These are phyloP conservation scores for Azolla pinnata DNA, from an alignment of 75 land plant species.

Conservation along the genomic window DNA sequence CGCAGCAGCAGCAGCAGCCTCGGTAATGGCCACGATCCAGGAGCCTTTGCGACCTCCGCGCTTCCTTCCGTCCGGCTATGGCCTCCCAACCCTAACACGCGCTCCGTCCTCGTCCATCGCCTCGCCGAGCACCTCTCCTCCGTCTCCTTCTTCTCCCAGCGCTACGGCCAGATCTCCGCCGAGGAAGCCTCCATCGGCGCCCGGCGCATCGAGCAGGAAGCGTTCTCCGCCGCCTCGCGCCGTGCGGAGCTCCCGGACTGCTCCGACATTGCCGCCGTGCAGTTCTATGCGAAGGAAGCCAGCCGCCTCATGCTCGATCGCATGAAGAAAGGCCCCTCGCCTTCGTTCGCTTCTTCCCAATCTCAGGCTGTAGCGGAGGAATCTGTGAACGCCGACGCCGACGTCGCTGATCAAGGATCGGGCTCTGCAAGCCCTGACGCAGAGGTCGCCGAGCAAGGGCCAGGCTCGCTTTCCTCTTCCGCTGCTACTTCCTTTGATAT, in stretches of 20 bases:
- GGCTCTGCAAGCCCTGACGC: no score
- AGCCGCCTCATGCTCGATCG: slow-evolving; percentile 73
- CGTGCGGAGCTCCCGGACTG: slow-evolving; percentile 52
- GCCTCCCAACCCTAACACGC: slow-evolving; percentile 68
- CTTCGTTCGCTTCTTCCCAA: neutral
- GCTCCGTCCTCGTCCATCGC: slow-evolving; percentile 47
- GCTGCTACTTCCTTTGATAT: slow-evolving; percentile 56
- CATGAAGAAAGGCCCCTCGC: slow-evolving; percentile 51
- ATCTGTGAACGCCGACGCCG: neutral
- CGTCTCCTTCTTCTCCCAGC: slow-evolving; percentile 49
- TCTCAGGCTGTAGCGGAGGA: neutral
- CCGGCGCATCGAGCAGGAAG: slow-evolving; percentile 40
- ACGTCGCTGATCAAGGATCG: no score
- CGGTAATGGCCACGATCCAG: no score
- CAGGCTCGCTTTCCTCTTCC: no score
- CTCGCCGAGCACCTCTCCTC: slow-evolving; percentile 54
- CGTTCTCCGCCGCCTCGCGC: slow-evolving; percentile 48
- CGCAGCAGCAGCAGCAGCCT: no score
- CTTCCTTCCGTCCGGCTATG: slow-evolving; percentile 52
- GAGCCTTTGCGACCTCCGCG: no score
- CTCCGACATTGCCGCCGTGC: slow-evolving; percentile 22
- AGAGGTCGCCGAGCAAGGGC: no score
- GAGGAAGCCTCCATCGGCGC: slow-evolving; percentile 61
- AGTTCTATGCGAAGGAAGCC: slow-evolving; percentile 83
- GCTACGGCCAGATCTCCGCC: slow-evolving; percentile 44